These are phyloP conservation scores for Torulaspora quercuum DNA, from an alignment of 805 yeast genomes.

Conservation along the genomic window DNA sequence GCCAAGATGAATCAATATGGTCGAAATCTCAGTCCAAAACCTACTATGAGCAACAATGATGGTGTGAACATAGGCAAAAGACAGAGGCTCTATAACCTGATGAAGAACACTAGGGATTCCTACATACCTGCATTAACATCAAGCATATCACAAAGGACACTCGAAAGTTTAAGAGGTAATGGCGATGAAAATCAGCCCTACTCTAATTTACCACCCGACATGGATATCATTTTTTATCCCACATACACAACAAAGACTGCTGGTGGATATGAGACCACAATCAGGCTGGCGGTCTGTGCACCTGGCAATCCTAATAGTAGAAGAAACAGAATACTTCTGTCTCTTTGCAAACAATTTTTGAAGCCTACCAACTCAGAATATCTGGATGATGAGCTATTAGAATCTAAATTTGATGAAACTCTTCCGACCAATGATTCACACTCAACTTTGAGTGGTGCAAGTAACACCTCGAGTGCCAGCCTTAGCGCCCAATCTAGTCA, in stretches of 20 bases:
- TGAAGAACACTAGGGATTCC: slow-evolving; percentile 53
- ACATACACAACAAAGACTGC: slow-evolving; percentile 45
- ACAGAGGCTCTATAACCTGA: slow-evolving; percentile 48
- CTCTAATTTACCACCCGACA: slow-evolving; percentile 48
- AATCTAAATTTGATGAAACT: slow-evolving; percentile 9
- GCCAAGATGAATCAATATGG: slow-evolving; percentile 13
- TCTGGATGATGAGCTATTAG: slow-evolving; percentile 6
- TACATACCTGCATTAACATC: slow-evolving; percentile 53
- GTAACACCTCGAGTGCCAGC: slow-evolving; percentile 5
- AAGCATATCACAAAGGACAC: slow-evolving; percentile 47
- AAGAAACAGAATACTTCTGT: slow-evolving; percentile 64
- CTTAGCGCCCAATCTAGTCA: background rate
- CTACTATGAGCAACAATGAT: slow-evolving; percentile 3
- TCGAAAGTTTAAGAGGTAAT: slow-evolving; percentile 39
- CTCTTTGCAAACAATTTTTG: slow-evolving; percentile 58
- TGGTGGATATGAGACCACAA: slow-evolving; percentile 48
- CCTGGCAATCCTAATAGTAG: slow-evolving; percentile 64
- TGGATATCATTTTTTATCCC: slow-evolving; percentile 58
- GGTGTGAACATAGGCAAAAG: slow-evolving; percentile 34
- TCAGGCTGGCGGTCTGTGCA: slow-evolving; percentile 67
- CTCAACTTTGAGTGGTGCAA: slow-evolving; percentile 9
- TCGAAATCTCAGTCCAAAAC: slow-evolving; percentile 7
- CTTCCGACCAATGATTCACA: slow-evolving; percentile 15
- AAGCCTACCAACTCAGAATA: slow-evolving; percentile 15
- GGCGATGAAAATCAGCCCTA: slow-evolving; percentile 26